Conservation (phyloP, 495 filamentous ascomycete genomes). For the Aspergillus sclerotiicarbonarius region DNA sequence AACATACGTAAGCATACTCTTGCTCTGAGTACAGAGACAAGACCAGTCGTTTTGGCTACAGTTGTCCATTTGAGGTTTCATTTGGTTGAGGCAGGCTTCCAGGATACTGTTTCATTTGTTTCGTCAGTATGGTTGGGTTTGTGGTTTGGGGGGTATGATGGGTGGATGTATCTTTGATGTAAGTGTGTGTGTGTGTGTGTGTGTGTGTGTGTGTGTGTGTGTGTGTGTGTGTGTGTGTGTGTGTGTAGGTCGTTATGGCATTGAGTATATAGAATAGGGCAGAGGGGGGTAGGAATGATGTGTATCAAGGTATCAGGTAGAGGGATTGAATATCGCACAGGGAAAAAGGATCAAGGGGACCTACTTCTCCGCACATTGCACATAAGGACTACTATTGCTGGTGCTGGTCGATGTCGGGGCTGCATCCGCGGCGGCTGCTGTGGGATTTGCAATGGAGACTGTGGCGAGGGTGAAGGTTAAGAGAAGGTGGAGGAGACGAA, state of each 20-base stretch:
- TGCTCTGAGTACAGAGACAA: constrained; percentile 33
- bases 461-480: neutral
- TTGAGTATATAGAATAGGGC: neutral
- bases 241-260: neutral
- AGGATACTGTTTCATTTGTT: constrained; percentile 21
- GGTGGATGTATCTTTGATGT: neutral
- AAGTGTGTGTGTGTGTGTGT: neutral
- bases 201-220: neutral
- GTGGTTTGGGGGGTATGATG: neutral
- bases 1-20: constrained; percentile 31
- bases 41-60: constrained; percentile 30
- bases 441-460: neutral
- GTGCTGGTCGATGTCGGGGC: neutral
- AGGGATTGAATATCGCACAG: neutral
- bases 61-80: constrained; percentile 20
- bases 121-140: neutral
- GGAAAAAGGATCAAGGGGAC: neutral
- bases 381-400: neutral
- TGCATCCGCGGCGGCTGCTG: neutral
- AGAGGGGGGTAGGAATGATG: too few species aligned
- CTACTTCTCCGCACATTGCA: neutral
- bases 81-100: constrained; percentile 30
- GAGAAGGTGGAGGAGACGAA: neutral
- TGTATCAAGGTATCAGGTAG: constrained; percentile 2
- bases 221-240: neutral